These are phyloP conservation scores for Fusarium albosuccineum DNA, from an alignment of 2,329 filamentous ascomycete genomes.

Conservation along the genomic window DNA sequence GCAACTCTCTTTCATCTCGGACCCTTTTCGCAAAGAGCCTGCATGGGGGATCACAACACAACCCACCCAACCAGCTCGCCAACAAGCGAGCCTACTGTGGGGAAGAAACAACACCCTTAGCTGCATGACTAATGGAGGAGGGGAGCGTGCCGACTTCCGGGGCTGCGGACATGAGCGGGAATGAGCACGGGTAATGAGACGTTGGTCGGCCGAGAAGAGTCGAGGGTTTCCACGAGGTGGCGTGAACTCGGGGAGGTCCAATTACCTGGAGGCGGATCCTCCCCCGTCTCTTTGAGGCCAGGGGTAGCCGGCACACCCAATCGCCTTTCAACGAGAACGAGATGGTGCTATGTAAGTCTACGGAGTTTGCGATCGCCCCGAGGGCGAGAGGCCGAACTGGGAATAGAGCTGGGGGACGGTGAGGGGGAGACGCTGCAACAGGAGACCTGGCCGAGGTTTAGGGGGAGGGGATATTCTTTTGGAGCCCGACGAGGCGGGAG, in stretches of 20 bases:
- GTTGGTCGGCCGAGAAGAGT: constrained; percentile 34
- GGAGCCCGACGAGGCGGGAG: constrained; percentile 9
- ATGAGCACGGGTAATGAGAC: constrained; percentile 18
- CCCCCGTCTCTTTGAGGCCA: constrained; percentile 22
- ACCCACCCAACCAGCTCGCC: background rate
- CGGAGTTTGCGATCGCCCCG: constrained; percentile 19
- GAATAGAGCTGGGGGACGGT: background rate
- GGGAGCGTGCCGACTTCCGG: constrained; percentile 16
- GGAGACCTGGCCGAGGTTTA: constrained; percentile 23
- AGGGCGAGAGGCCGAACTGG: constrained; percentile 27
- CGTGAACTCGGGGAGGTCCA: constrained; percentile 11
- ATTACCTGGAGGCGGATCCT: constrained; percentile 7
- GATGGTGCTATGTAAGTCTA: constrained; percentile 5
- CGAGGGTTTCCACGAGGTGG: constrained; percentile 15
- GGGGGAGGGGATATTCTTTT: constrained; percentile 14
- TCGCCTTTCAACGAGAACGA: constrained; percentile 7
- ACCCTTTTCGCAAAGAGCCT: background rate
- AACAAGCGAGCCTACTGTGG: background rate
- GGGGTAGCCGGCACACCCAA: constrained; percentile 1
- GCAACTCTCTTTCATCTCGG: constrained; percentile 8
- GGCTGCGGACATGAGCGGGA: constrained; percentile 26
- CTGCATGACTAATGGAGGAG: background rate
- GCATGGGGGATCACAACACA: background rate
- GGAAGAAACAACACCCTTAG: background rate
- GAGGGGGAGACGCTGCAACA: constrained; percentile 14